Conservation (phyloP, 805 yeast genomes). For the Ogataea thermomethanolica region DNA sequence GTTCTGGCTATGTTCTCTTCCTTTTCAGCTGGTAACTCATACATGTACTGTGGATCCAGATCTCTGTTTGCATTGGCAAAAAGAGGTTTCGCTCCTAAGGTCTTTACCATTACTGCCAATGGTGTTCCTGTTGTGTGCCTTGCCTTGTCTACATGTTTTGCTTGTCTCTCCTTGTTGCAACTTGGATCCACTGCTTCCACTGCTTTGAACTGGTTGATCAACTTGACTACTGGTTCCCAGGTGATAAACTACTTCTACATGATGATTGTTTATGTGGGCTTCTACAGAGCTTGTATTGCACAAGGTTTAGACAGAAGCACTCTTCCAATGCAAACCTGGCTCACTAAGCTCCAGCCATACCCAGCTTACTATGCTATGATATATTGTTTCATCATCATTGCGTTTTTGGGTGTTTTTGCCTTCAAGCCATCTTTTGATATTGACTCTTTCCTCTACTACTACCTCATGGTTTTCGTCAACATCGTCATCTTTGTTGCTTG, state of each 20-base stretch:
- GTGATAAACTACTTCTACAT: constrained; percentile 28
- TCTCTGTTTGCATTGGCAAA: constrained; percentile 67
- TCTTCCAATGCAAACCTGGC: constrained; percentile 48
- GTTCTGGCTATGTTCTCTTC: constrained; percentile 72
- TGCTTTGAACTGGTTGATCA: constrained; percentile 33
- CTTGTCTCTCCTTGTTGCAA: constrained; percentile 33
- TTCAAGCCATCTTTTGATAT: constrained; percentile 38
- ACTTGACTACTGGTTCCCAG: constrained; percentile 31
- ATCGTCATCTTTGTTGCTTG: constrained; percentile 33
- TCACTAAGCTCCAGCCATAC: constrained; percentile 38
- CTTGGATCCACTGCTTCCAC: constrained; percentile 31
- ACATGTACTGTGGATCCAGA: constrained; percentile 67
- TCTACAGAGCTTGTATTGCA: constrained; percentile 56
- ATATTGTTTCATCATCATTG: constrained; percentile 34
- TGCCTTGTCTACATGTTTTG: constrained; percentile 30
- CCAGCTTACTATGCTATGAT: constrained; percentile 29
- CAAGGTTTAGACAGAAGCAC: constrained; percentile 48
- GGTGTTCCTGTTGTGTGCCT: constrained; percentile 51
- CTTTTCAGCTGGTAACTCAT: constrained; percentile 82
- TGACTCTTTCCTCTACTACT: constrained; percentile 43
- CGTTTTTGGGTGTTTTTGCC: constrained; percentile 38
- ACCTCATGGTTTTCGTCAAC: constrained; percentile 42
- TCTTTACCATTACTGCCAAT: constrained; percentile 52
- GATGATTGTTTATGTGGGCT: constrained; percentile 54
- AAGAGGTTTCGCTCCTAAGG: constrained; percentile 68